Conservation (phyloP, 2,329 filamentous ascomycete species). For the Bertia moriformis region DNA sequence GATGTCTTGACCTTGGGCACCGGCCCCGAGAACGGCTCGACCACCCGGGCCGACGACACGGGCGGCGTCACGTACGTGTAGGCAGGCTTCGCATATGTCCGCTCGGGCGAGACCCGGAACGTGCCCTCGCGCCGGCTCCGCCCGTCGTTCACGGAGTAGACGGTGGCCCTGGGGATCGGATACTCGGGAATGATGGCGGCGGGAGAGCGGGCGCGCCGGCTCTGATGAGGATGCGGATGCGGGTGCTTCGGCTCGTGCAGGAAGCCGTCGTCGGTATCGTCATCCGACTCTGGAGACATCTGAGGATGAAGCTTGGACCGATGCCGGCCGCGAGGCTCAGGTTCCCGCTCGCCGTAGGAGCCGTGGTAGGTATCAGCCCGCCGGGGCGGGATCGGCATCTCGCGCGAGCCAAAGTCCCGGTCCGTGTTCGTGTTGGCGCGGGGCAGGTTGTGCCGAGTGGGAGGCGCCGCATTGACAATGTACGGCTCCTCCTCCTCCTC, state of each 20-base stretch:
- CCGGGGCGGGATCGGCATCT: constrained; percentile 3
- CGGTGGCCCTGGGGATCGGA: neutral
- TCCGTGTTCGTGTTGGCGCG: constrained; percentile 19
- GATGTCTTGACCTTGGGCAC: neutral
- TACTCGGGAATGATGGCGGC: neutral
- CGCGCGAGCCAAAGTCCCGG: constrained; percentile 10
- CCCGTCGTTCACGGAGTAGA: neutral
- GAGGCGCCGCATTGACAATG: constrained; percentile 10
- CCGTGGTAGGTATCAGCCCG: constrained; percentile 19
- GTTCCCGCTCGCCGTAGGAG: constrained; percentile 5
- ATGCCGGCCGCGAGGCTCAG: constrained; percentile 17
- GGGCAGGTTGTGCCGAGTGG: constrained; percentile 13
- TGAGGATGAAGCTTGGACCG: constrained; percentile 21
- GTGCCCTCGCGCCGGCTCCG: neutral
- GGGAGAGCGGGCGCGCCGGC: neutral
- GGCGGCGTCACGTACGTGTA: neutral
- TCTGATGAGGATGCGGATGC: no score
- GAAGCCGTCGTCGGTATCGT: neutral
- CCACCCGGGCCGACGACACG: neutral
- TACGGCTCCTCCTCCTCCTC: constrained; percentile 19
- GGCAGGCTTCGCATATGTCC: neutral
- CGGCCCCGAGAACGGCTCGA: neutral
- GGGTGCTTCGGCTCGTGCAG: neutral
- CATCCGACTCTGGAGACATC: neutral
- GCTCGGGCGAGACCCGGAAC: neutral